phyloP scores from a whole-genome alignment of 2,329 filamentous ascomycete species.

The Raffaelea albimanens region DNA sequence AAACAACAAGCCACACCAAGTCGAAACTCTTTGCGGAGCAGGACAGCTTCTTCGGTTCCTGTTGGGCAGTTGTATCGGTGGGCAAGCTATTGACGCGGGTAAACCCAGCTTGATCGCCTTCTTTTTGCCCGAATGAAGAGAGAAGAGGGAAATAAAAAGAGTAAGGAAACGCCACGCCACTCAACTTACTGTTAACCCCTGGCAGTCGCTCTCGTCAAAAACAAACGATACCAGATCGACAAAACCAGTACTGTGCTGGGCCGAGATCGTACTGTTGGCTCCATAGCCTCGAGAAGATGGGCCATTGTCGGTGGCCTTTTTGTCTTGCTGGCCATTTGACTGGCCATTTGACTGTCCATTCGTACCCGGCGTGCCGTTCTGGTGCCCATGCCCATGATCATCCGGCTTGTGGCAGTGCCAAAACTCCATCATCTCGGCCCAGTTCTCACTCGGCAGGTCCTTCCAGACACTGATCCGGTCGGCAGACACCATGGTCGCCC shows the following conservation, averaged over 20 bases:
- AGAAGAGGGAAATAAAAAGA: slow-evolving; percentile 9
- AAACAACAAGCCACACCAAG: slow-evolving; percentile 2
- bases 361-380: too few relatives aligned
- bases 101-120: slow-evolving; percentile 47
- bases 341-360: too few relatives aligned
- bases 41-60: slow-evolving; percentile 30
- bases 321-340: too few relatives aligned
- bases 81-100: slow-evolving; percentile 40
- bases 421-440: slow-evolving; percentile 99
- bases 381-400: slow-evolving; percentile 29
- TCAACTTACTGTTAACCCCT: slow-evolving; percentile 27
- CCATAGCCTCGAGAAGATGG: slow-evolving; percentile 67
- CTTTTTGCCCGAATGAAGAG: slow-evolving; percentile 38
- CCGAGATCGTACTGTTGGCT: slow-evolving; percentile 64
- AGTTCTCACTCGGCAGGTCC: slow-evolving; percentile 90
- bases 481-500: slow-evolving; percentile 24
- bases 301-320: slow-evolving; percentile 30
- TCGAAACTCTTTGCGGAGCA: too few relatives aligned
- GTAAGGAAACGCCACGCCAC: slow-evolving; percentile 4
- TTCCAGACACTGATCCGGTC: slow-evolving; percentile 58
- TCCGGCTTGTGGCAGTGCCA: slow-evolving; percentile 97
- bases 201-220: slow-evolving; percentile 58
- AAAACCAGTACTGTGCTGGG: slow-evolving; percentile 59
- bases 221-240: slow-evolving; percentile 75
- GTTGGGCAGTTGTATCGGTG: slow-evolving; percentile 64